Evolutionary conservation across 208 protist species (phyloP), one percentile per base, ranked within the genome.

Genomic region (Crithidia mellificae): DNA sequence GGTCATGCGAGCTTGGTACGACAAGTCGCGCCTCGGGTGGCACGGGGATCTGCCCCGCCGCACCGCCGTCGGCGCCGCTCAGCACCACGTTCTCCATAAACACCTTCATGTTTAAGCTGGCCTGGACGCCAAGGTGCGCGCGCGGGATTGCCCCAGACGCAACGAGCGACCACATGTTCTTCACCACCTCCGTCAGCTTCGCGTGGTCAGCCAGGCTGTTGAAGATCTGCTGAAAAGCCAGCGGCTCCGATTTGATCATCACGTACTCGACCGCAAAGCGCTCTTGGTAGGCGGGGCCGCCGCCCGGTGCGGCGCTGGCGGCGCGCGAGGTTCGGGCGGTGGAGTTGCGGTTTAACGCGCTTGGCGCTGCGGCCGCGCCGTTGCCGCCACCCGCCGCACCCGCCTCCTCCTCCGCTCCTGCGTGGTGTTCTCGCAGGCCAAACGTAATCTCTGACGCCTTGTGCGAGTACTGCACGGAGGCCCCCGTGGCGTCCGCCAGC

Each of bases 261-360:
- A 81, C 41, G 68, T 85, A 88, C 65, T 93, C 84, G 24, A 93
- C 61, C 6, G 81, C 77, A 55, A 93, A 90, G 30, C 83, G 80
- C 34, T 91, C 78, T n/a, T 88, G 82, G 32, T 82, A 81, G 34
- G 52, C 20, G 0, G 27, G 52, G 59, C 46, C 58, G 27, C 61
- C 54, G 22, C n/a, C n/a, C n/a, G 74, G 54, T 14, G 61, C 27
- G 34, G 51, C 67, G 20, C 61, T 72, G 24, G 64, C 41, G 20
- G 56, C 53, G 14, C 63, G 49, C 49, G 67, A 47, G 15, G 50
- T 7, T 17, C 27, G 53, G 7, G 55, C 22, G 11, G 59, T 55
- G 6, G 65, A 68, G 11, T 19, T 29, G 36, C 27, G 54, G 6
- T 24, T 58, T 20, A 30, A 6, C 15, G 68, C 6, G 14, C 41